These are phyloP conservation scores for Pythium aristosporum DNA, from an alignment of 352 stramenopile genomes.

Conservation along the genomic window DNA sequence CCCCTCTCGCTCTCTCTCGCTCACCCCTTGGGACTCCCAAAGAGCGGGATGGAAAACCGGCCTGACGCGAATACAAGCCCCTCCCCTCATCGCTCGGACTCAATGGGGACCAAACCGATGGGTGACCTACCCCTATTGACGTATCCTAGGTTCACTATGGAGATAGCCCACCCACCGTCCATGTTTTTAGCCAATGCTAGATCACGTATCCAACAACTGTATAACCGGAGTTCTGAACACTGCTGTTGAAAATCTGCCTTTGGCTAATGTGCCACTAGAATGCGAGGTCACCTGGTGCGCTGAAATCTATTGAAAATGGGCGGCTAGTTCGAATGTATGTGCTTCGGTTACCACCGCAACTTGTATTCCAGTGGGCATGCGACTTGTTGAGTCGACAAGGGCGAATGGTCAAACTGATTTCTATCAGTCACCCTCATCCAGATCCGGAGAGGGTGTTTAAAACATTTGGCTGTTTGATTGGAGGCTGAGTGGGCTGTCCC, in stretches of 20 bases:
- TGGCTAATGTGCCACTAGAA: too few relatives aligned
- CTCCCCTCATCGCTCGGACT: not conserved
- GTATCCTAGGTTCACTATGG: conserved; percentile 20
- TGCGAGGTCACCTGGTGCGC: too few relatives aligned
- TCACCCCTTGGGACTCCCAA: conserved; percentile 5
- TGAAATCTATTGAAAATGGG: too few relatives aligned
- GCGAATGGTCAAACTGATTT: too few relatives aligned
- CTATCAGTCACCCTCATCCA: not conserved
- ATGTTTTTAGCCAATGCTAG: conserved; percentile 27
- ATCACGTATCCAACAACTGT: conserved; percentile 18
- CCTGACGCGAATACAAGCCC: conserved; percentile 19
- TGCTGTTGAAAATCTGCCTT: not conserved
- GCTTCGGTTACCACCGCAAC: too few relatives aligned
- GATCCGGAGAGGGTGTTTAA: conserved; percentile 10
- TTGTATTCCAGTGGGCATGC: too few relatives aligned
- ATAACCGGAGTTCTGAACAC: conserved; percentile 6
- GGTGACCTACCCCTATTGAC: conserved; percentile 24
- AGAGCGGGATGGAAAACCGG: conserved; percentile 13
- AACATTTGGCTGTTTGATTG: conserved; percentile 20
- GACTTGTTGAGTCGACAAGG: too few relatives aligned
- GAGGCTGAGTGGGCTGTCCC: conserved; percentile 17
- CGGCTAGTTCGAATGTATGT: too few relatives aligned
- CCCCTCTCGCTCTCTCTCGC: conserved; percentile 9
- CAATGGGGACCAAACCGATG: conserved; percentile 1
- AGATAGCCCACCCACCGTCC: conserved; percentile 14